Evolutionary conservation across 768 basidiomycete genomes (phyloP), one percentile per base, ranked within the genome.

Genomic region (Suillus subalutaceus): DNA sequence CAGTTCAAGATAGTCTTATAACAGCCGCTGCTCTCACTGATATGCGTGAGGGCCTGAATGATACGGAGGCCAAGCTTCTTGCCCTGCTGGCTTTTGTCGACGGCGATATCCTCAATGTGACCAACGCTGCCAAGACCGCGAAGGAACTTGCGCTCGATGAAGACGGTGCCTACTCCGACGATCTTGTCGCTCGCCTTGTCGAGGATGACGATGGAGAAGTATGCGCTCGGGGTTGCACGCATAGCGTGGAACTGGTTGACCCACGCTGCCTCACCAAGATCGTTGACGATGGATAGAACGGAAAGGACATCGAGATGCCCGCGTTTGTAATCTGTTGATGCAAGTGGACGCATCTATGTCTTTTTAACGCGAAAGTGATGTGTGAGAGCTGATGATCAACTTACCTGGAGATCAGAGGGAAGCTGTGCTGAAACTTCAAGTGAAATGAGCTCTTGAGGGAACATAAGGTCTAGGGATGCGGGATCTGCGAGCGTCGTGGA

Each of bases 1-100:
- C 97, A 99, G 77, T 99, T 97, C 74, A 99, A 80, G 71, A 99
- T 99, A 18, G 96, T 96, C 89, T 99, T 99, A 82, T 99, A 99
- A 78, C 92, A 85, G 55, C 96, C 89, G 67, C 82, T 79, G 68
- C 77, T 80, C 85, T 96, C 91, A 76, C 93, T 92, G 73, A 99
- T 89, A 62, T 84, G 84, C 2, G 91, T 93, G 71, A 99, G 83
- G 6, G 93, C 91, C 71, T 93, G 85, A 74, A 99, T 95, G 71
- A 99, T 83, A 70, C 90, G 85, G 79, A 93, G 77, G 0, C 97
- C 97, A 40, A 99, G 84, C 77, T 94, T 96, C 80, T 91, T 91
- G 40, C 97, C 97, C 82, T 97, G 96, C 79, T 92, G 87, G 52
- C 77, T 82, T 79, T 90, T 89, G 79, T 92, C 88, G 23, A 99